Percentiles rank a stretch among this genome's conserved stretches.
Evolutionary conservation across 2,329 filamentous ascomycete genomes (phyloP).

Genomic region (Neonectria coccinea): DNA sequence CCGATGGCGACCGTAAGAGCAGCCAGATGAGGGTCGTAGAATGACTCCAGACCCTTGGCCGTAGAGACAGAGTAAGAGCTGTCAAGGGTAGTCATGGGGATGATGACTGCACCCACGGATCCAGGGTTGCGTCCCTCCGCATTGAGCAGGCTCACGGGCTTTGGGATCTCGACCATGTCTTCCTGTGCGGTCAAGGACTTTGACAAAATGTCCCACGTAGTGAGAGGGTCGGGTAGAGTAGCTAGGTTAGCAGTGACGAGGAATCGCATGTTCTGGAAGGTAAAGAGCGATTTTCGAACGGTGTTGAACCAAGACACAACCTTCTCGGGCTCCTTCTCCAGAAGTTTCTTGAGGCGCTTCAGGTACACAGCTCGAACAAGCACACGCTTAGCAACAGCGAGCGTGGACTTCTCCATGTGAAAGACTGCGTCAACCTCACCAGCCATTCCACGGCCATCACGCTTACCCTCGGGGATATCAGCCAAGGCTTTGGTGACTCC

Average conservation of each 20-base stretch:
- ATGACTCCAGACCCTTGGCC: slow-evolving; percentile 78
- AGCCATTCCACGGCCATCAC: slow-evolving; percentile 79
- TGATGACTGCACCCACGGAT: slow-evolving; percentile 77
- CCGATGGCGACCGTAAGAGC: slow-evolving; percentile 88
- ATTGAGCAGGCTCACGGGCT: slow-evolving; percentile 78
- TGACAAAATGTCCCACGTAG: slow-evolving; percentile 75
- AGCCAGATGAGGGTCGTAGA: slow-evolving; percentile 81
- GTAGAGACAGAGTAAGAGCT: slow-evolving; percentile 88
- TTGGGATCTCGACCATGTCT: slow-evolving; percentile 76
- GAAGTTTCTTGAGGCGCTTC: slow-evolving; percentile 83
- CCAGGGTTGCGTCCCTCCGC: slow-evolving; percentile 81
- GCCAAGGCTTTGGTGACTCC: slow-evolving; percentile 84
- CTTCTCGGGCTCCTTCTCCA: slow-evolving; percentile 79
- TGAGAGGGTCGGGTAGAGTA: slow-evolving; percentile 79
- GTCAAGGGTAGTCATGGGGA: slow-evolving; percentile 93
- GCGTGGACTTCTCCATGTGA: slow-evolving; percentile 81
- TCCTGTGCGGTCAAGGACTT: slow-evolving; percentile 52
- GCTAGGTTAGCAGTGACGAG: slow-evolving; percentile 84
- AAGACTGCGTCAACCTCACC: slow-evolving; percentile 79
- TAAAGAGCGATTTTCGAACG: slow-evolving; percentile 81
- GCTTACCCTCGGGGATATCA: slow-evolving; percentile 92
- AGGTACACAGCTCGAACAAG: slow-evolving; percentile 90
- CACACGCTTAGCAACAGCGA: slow-evolving; percentile 81
- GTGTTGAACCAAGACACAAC: slow-evolving; percentile 83
- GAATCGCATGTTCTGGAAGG: slow-evolving; percentile 85